Percentiles rank a stretch among this genome's conserved stretches.
These are phyloP conservation scores for Aspergillus sparsus DNA, from an alignment of 495 filamentous ascomycete genomes.

Conservation along the genomic window DNA sequence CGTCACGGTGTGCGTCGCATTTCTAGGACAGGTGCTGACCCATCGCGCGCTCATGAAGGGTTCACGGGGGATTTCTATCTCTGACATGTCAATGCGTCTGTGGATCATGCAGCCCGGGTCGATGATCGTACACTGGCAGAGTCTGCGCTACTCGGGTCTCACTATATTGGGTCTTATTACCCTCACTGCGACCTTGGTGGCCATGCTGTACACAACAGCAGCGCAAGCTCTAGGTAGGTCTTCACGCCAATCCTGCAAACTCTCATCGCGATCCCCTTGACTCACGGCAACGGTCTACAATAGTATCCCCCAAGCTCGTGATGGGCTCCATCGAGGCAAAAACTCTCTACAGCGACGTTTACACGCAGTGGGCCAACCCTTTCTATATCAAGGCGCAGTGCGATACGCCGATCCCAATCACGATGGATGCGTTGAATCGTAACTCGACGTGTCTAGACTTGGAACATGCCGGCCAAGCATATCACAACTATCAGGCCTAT, in stretches of 20 bases:
- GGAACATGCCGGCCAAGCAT: slow-evolving; percentile 62
- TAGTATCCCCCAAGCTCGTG: slow-evolving; percentile 64
- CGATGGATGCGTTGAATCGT: slow-evolving; percentile 34
- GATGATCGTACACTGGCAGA: slow-evolving; percentile 65
- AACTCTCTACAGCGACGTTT: slow-evolving; percentile 56
- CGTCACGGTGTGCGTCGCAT: slow-evolving; percentile 74
- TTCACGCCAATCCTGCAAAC: not conserved
- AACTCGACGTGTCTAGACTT: slow-evolving; percentile 62
- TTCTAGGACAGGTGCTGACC: slow-evolving; percentile 70
- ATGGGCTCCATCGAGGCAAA: slow-evolving; percentile 46
- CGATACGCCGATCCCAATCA: slow-evolving; percentile 55
- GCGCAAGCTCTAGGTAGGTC: slow-evolving; percentile 61
- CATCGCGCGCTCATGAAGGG: slow-evolving; percentile 58
- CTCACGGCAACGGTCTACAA: not conserved
- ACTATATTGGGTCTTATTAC: slow-evolving; percentile 60
- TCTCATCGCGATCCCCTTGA: no score
- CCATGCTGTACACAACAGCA: slow-evolving; percentile 73
- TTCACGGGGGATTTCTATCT: slow-evolving; percentile 63
- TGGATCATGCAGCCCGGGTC: slow-evolving; percentile 66
- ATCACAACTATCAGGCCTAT: slow-evolving; percentile 54
- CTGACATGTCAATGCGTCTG: slow-evolving; percentile 66
- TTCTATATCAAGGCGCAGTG: slow-evolving; percentile 54
- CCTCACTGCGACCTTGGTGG: slow-evolving; percentile 59
- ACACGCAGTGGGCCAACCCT: slow-evolving; percentile 58
- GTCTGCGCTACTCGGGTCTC: slow-evolving; percentile 59